These are phyloP conservation scores for Petrea volubilis DNA, from an alignment of 257 asterid species.

Conservation along the genomic window DNA sequence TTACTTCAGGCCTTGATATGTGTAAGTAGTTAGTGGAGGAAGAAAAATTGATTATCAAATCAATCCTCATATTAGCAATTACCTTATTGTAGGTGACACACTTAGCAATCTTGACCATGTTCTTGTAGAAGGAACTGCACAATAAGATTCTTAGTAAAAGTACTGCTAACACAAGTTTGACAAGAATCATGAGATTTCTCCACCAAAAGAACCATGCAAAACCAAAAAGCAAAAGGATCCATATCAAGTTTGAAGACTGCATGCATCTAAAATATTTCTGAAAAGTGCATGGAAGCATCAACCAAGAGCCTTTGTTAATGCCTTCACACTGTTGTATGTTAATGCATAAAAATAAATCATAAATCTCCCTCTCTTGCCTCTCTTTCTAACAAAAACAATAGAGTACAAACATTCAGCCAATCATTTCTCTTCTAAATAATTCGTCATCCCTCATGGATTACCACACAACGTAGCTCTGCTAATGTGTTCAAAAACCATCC, in stretches of 20 bases:
- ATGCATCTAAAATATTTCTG: not conserved
- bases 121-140: conserved; percentile 83
- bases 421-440: not conserved
- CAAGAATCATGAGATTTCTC: conserved; percentile 7
- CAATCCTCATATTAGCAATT: conserved; percentile 7
- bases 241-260: not conserved
- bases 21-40: not conserved
- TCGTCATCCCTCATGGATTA: not conserved
- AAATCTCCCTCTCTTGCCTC: too few relatives aligned
- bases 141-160: conserved; percentile 2
- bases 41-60: not conserved
- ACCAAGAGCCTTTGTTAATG: not conserved
- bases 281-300: not conserved
- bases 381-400: too few relatives aligned
- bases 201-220: not conserved
- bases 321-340: not conserved
- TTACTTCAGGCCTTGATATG: conserved; percentile 16
- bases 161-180: not conserved
- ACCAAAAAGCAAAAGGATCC: not conserved
- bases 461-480: not conserved
- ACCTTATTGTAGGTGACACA: conserved; percentile 96
- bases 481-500: not conserved
- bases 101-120: conserved; percentile 79
- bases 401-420: not conserved
- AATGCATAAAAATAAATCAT: too few relatives aligned